Base-by-base conservation (phyloP, 2,329 filamentous ascomycete genomes). In the Trichoderma sp. region DNA sequence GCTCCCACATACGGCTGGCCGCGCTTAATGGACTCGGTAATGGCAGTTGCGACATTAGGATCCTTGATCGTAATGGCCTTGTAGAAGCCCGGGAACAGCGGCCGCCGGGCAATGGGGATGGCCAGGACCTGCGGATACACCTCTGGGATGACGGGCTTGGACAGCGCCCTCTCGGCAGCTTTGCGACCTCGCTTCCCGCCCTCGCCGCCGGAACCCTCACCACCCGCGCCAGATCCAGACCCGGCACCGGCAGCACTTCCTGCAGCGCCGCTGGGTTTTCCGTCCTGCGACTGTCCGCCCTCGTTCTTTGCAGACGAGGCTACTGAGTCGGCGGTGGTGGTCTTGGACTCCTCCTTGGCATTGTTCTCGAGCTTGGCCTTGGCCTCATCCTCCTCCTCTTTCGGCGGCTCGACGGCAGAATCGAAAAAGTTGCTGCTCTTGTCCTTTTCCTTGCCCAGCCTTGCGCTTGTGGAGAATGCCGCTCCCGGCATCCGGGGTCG, bases 51-150 rank as follows among this genome's bases (percentile, higher is more conserved):
- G 45, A 99, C 97, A 80, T 97, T 94, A 21, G 94, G 94, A 81
- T 99, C 95, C 82, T 94, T 93, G 79, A 99, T 97, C 4, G 96
- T 99, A 79, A 99, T 97, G 11, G 97, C 96, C 85, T 99, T 99
- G 87, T 99, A 99, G 85, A 98, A 99, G 1, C 97, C 97, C 1
- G 97, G 97, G 85, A 98, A 99, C 14, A 99, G 87, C 12, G 97
- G 97, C 71, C 97, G 90, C 83, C 97, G 95, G 33, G 95, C 94
- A 80, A 99, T 98, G 8, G 97, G 97, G 74, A 99, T 97, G 2
- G 96, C 96, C 89, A 99, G 94, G 74, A 99, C 95, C 83, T 98
- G 97, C 4, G 97, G 97, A 83, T 99, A 99, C 60, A 98, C 92
- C 77, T 99, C 97, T 16, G 97, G 97, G 16, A 98, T 93, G 3